Conservation (phyloP, 805 yeast genomes). For the Clavispora santaluciae region DNA sequence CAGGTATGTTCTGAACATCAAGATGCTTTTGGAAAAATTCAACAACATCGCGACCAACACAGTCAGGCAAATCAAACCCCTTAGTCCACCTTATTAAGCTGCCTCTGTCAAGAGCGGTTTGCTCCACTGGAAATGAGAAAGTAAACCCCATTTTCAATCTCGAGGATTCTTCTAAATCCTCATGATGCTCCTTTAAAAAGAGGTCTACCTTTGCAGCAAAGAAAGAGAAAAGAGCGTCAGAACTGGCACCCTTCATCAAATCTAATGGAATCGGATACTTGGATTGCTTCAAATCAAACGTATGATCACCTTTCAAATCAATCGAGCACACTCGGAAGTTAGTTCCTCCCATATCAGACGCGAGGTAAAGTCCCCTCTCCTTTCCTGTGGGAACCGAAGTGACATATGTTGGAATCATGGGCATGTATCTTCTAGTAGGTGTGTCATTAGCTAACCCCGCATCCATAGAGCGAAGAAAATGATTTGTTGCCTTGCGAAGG, state of each 20-base stretch:
- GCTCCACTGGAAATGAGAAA: slow-evolving; percentile 89
- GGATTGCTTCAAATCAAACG: slow-evolving; percentile 70
- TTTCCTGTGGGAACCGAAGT: slow-evolving; percentile 80
- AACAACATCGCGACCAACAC: slow-evolving; percentile 81
- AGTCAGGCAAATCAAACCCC: slow-evolving; percentile 83
- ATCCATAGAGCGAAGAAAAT: slow-evolving; percentile 58
- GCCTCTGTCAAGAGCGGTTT: slow-evolving; percentile 75
- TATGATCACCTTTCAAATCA: slow-evolving; percentile 66
- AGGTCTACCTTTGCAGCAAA: slow-evolving; percentile 65
- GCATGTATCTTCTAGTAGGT: slow-evolving; percentile 43
- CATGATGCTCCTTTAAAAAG: slow-evolving; percentile 67
- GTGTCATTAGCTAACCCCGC: slow-evolving; percentile 47
- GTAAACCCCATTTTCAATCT: slow-evolving; percentile 82
- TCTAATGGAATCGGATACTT: slow-evolving; percentile 78
- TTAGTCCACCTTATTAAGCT: slow-evolving; percentile 92
- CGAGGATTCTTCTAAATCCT: slow-evolving; percentile 28
- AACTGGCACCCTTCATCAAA: slow-evolving; percentile 58
- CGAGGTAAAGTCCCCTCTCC: slow-evolving; percentile 77
- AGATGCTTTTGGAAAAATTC: slow-evolving; percentile 64
- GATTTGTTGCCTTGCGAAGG: slow-evolving; percentile 44
- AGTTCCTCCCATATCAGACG: slow-evolving; percentile 96
- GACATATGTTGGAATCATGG: slow-evolving; percentile 93
- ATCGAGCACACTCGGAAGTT: slow-evolving; percentile 94
- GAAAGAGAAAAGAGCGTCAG: slow-evolving; percentile 66
- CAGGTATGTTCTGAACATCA: slow-evolving; percentile 55